A percentile compares a stretch with the other conserved stretches of the same genome.
phyloP scores from a whole-genome alignment of 805 yeast species.

The Candida anglica region DNA sequence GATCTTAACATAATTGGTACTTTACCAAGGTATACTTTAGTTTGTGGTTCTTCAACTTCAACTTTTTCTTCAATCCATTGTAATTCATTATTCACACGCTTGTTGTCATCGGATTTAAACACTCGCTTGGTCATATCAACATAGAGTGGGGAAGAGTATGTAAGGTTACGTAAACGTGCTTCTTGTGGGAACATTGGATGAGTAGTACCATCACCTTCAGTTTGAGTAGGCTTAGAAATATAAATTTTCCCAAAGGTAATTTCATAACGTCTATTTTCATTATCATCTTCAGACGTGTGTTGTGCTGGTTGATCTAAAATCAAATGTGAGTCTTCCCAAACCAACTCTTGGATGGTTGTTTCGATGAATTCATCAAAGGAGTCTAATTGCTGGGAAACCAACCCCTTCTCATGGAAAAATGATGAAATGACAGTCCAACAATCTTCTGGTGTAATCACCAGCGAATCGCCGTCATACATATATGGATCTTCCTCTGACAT shows the following conservation, averaged over 20 bases:
- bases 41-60: conserved; percentile 54
- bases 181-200: conserved; percentile 98
- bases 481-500: conserved; percentile 54
- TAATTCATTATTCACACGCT: conserved; percentile 39
- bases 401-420: conserved; percentile 92
- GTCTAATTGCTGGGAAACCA: conserved; percentile 96
- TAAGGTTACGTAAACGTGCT: conserved; percentile 91
- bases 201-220: conserved; percentile 99
- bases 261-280: conserved; percentile 87
- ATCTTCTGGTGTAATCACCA: conserved; percentile 86
- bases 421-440: conserved; percentile 98
- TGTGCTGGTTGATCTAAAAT: conserved; percentile 98
- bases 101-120: conserved; percentile 75
- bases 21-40: conserved; percentile 87
- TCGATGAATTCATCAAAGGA: conserved; percentile 98
- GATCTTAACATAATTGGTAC: conserved; percentile 98
- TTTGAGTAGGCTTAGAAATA: conserved; percentile 94
- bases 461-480: conserved; percentile 63
- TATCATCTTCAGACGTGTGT: conserved; percentile 87
- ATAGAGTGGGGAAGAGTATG: conserved; percentile 93
- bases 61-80: conserved; percentile 51
- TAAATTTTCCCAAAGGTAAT: conserved; percentile 97
- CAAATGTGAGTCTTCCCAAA: conserved; percentile 90
- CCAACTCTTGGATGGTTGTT: conserved; percentile 93
- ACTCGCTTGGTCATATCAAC: conserved; percentile 94